Base-by-base conservation (phyloP, 805 yeast genomes). In the Candida railenensis region DNA sequence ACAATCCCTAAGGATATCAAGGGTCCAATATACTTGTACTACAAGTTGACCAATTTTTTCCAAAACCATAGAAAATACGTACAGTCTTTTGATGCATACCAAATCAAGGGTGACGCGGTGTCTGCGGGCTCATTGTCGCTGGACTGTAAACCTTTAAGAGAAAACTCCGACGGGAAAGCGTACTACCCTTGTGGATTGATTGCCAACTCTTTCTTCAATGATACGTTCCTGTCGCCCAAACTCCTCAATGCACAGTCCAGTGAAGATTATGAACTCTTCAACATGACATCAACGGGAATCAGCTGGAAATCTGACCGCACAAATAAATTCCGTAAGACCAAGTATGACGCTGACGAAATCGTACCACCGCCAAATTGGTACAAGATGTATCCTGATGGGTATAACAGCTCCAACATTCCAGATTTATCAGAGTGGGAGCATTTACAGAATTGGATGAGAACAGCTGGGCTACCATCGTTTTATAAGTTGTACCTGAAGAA, bases 401-500 rank as follows among this genome's bases (percentile, higher is more conserved):
- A 94, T 68, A 89, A 86, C n/a, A 83, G 78, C 30, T 80, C 80
- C 4, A 89, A 89, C 63, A 56, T 92, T 50, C 96, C 96, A 2
- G 85, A 87, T 59, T 62, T 92, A 41, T 76, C 87, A 2, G 61
- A 68, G 33, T 83, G 94, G 89, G 92, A 89, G 61, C 83, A 83
- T 53, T 79, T 92, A 56, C 96, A 90, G 71, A 92, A 90, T 65
- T 92, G 99, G 99, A 92, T 92, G 97, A 81, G 96, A 58, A 90
- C 97, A 1, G 96, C 98, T 0, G 97, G 96, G 0, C 73, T 92
- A 51, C 96, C 98, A 22, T 81, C 85, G 11, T 92, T 94, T 60
- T 82, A 86, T 74, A 92, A 94, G 62, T 67, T 90, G 33, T 91
- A 90, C 37, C 77, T 85, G 40, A 81, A 86, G 54, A 91, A 89